A percentile compares a stretch with the other conserved stretches of the same genome.
These are phyloP conservation scores for Didymella exigua DNA, from an alignment of 2,329 filamentous ascomycete genomes.

Conservation along the genomic window DNA sequence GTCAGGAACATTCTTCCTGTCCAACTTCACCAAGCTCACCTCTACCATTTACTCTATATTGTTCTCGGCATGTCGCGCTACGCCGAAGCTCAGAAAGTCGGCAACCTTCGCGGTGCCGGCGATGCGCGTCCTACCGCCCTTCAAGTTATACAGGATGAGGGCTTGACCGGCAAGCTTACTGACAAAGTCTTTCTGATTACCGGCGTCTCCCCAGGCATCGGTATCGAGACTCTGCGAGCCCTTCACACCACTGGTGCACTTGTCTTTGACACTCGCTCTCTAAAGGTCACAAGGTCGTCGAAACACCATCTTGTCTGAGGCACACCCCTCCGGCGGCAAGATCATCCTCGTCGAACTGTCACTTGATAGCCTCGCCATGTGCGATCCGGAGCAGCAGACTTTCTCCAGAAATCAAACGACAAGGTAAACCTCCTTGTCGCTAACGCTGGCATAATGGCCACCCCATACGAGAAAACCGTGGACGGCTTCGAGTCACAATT, in stretches of 20 bases:
- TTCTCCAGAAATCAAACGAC: constrained; percentile 24
- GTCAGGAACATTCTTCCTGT: background rate
- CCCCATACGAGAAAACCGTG: constrained; percentile 24
- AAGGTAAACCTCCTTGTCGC: constrained; percentile 27
- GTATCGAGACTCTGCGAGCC: constrained; percentile 43
- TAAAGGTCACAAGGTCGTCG: constrained; percentile 28
- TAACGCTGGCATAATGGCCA: constrained; percentile 35
- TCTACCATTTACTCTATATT: background rate
- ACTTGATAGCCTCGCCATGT: constrained; percentile 27
- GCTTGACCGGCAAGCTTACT: constrained; percentile 39
- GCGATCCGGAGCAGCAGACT: constrained; percentile 23
- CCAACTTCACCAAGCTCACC: background rate
- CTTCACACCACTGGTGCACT: constrained; percentile 55
- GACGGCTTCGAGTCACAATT: constrained; percentile 58
- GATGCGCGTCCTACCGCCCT: constrained; percentile 52
- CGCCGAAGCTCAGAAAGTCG: constrained; percentile 9
- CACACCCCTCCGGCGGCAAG: constrained; percentile 17
- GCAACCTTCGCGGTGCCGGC: constrained; percentile 39
- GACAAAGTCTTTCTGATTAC: constrained; percentile 40
- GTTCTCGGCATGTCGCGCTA: constrained; percentile 18
- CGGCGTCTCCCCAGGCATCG: constrained; percentile 37
- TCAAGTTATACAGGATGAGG: constrained; percentile 49
- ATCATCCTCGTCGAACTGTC: constrained; percentile 34
- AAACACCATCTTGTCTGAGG: constrained; percentile 25
- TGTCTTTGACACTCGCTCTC: constrained; percentile 47